A percentile compares a stretch with the other conserved stretches of the same genome.
Conservation (phyloP, 306 rosid species). For the Albizia julibrissin region DNA sequence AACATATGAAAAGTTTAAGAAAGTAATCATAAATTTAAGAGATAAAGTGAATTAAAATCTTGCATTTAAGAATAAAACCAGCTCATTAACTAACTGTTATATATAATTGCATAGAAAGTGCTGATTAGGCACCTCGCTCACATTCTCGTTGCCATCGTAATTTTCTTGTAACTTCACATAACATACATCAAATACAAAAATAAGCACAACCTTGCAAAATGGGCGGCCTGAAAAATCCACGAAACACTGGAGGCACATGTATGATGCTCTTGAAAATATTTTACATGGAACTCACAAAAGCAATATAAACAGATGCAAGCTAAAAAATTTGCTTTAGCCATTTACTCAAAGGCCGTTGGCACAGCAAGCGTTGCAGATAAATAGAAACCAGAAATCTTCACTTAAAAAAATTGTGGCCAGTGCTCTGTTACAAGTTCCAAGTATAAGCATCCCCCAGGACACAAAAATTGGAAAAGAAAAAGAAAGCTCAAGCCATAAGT, state of each 20-base stretch:
- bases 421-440: constrained; percentile 19
- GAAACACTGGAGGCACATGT: neutral
- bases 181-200: neutral
- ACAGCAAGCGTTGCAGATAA: neutral
- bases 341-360: neutral
- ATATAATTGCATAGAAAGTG: too few species aligned
- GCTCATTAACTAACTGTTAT: too few species aligned
- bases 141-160: too few species aligned
- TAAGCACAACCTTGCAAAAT: neutral
- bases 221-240: neutral
- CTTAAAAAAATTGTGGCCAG: neutral
- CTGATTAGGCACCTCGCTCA: neutral
- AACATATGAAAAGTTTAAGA: too few species aligned
- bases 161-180: neutral
- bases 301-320: neutral
- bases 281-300: neutral
- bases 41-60: too few species aligned
- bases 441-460: constrained; percentile 22
- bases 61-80: too few species aligned
- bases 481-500: constrained; percentile 30
- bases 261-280: neutral
- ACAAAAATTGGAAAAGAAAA: constrained; percentile 28
- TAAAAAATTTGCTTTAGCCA: neutral
- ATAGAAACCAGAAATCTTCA: neutral
- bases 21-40: too few species aligned